Evolutionary conservation across 1,139 yeast genomes (phyloP).

Genomic region (Yamadazyma triangularis): DNA sequence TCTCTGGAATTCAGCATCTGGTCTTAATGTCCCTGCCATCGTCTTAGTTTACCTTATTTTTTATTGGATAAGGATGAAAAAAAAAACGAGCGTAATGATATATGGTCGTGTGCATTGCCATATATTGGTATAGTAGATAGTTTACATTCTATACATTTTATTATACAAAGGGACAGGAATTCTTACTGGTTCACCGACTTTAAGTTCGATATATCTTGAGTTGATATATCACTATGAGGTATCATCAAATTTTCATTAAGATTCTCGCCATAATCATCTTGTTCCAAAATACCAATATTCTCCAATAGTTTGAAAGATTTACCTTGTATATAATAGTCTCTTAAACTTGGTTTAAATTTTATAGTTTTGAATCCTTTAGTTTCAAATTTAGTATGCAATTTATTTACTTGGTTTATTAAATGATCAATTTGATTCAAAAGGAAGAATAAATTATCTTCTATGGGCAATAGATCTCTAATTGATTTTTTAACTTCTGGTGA

Average conservation of each 20-base stretch:
- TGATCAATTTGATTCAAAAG: constrained; percentile 38
- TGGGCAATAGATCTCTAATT: constrained; percentile 42
- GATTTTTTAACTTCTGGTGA: constrained; percentile 25
- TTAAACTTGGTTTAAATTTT: constrained; percentile 18
- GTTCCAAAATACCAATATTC: constrained; percentile 17
- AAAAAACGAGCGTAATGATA: too few relatives aligned
- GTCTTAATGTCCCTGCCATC: constrained; percentile 47
- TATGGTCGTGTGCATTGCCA: too few relatives aligned
- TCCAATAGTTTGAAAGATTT: constrained; percentile 22
- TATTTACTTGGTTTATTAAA: constrained; percentile 33
- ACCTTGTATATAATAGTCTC: constrained; percentile 28
- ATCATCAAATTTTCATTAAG: not conserved
- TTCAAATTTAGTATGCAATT: constrained; percentile 28
- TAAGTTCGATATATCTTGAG: not conserved
- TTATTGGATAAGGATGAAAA: constrained; percentile 2
- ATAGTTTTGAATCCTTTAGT: constrained; percentile 13
- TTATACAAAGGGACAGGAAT: too few relatives aligned
- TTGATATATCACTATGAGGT: not conserved
- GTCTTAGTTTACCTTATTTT: too few relatives aligned
- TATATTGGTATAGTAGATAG: too few relatives aligned
- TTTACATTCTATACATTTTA: too few relatives aligned
- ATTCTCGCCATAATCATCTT: constrained; percentile 2
- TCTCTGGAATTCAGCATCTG: constrained; percentile 41
- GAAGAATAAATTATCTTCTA: constrained; percentile 50
- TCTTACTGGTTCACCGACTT: too few relatives aligned